Conservation (phyloP, 129 eudicot species). For the Arctium minus region DNA sequence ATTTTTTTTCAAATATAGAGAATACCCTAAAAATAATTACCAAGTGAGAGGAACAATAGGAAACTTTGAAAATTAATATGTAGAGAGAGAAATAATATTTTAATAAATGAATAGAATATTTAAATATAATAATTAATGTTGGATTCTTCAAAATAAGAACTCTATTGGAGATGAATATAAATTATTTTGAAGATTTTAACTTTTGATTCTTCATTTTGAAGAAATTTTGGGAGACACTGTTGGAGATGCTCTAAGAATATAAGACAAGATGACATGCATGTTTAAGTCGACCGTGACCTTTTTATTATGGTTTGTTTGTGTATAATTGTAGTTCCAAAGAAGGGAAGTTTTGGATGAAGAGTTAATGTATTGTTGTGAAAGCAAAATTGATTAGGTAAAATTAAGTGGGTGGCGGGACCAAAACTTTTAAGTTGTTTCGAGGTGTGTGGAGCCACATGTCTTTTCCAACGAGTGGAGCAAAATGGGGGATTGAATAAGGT, state of each 20-base stretch:
- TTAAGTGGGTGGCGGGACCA: neutral
- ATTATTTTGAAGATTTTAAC: too few relatives aligned
- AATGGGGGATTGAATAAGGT: neutral
- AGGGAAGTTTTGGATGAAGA: neutral
- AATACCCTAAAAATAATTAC: too few relatives aligned
- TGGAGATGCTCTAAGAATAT: too few relatives aligned
- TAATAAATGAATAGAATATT: too few relatives aligned
- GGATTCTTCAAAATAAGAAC: too few relatives aligned
- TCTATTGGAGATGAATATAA: too few relatives aligned
- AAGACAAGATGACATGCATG: neutral
- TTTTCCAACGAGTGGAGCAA: neutral
- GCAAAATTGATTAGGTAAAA: neutral
- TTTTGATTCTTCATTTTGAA: too few relatives aligned
- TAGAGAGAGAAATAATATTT: too few relatives aligned
- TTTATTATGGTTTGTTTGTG: neutral
- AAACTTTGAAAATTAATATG: too few relatives aligned
- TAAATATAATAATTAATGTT: too few relatives aligned
- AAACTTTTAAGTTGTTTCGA: neutral
- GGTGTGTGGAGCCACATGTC: neutral
- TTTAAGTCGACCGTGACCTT: neutral
- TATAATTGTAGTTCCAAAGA: neutral
- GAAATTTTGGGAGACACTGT: too few relatives aligned
- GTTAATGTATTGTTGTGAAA: neutral
- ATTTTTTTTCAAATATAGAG: neutral
- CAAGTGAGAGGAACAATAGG: too few relatives aligned